Evolutionary conservation across 2,329 filamentous ascomycete genomes (phyloP), one percentile per base, ranked within the genome.

Genomic region (Pseudocercospora ulei): DNA sequence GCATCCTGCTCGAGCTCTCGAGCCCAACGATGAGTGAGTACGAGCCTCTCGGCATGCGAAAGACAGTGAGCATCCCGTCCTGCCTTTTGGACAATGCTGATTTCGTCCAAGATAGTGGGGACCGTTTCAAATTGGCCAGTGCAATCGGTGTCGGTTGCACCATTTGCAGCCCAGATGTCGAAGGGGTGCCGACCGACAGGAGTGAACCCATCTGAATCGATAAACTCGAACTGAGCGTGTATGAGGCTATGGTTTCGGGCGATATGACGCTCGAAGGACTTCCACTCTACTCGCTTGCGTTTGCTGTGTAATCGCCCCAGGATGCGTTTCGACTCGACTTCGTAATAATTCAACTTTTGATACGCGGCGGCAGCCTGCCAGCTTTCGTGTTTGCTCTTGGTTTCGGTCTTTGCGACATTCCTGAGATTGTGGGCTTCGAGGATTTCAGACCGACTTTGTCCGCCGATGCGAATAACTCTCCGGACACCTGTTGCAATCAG

Each of bases 401-500:
- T 48, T 5, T 56, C 49, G 0, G 46, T 38, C 8, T 52, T 39
- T 1, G 48, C 44, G 3, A 72, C 57, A 0, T 48, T 41, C 0
- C 65, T 60, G 4, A 81, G 63, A 38, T 73, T 78, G n/a, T 70
- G 53, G 0, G 53, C 51, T 5, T 68, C 51, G 0, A 82, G 57
- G 1, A 58, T 49, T 18, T 71, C 66, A 0, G 73, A 76, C 41
- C 75, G 73, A 1, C 69, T 75, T 9, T 67, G 66, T 0, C 66
- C 68, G 0, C 79, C 78, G 3, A 83, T 72, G 0, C 78, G 73
- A 16, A 82, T 67, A 16, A 82, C 65, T 4, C 72, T 62, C 5
- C 25, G 81, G 2, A 72, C 55, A 0, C 62, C 64, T 2, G 60
- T 63, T 4, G 72, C 61, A 0, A 75, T 38, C 0, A 82, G 55